Percentiles rank a stretch among this genome's conserved stretches.
Conservation (phyloP, 1,139 yeast genomes). For the Lizanozyma gosingica region DNA sequence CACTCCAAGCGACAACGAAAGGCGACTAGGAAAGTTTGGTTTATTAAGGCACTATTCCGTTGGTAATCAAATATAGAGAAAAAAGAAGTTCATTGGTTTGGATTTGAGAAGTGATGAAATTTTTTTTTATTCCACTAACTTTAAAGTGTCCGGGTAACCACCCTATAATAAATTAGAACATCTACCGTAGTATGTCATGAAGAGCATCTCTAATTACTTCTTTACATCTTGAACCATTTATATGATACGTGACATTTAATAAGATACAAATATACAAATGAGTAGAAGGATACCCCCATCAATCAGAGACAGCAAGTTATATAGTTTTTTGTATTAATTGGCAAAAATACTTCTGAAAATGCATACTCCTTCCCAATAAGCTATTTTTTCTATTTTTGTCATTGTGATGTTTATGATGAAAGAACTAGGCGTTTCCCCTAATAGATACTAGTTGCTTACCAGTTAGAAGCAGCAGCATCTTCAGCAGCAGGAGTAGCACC, state of each 20-base stretch:
- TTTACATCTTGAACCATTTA: too few species aligned
- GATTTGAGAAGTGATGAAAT: background rate
- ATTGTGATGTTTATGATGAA: background rate
- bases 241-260: slow-evolving; percentile 11
- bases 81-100: slow-evolving; percentile 9
- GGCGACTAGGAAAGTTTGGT: slow-evolving; percentile 16
- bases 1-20: slow-evolving; percentile 1
- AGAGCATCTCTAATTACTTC: too few species aligned
- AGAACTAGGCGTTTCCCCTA: too few species aligned
- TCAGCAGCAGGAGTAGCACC: slow-evolving; percentile 66
- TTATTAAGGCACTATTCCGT: slow-evolving; percentile 28
- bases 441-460: slow-evolving; percentile 24
- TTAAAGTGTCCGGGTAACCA: slow-evolving; percentile 6
- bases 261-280: slow-evolving; percentile 15
- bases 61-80: slow-evolving; percentile 35
- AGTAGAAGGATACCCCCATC: background rate
- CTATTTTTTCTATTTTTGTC: slow-evolving; percentile 3
- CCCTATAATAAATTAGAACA: too few species aligned
- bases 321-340: slow-evolving; percentile 8
- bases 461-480: slow-evolving; percentile 64
- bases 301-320: slow-evolving; percentile 1
- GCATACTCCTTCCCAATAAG: slow-evolving; percentile 8
- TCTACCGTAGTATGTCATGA: too few species aligned
- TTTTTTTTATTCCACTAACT: background rate
- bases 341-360: slow-evolving; percentile 5